phyloP scores from a whole-genome alignment of 768 basidiomycete genomes.

The Suillus hirtellus region DNA sequence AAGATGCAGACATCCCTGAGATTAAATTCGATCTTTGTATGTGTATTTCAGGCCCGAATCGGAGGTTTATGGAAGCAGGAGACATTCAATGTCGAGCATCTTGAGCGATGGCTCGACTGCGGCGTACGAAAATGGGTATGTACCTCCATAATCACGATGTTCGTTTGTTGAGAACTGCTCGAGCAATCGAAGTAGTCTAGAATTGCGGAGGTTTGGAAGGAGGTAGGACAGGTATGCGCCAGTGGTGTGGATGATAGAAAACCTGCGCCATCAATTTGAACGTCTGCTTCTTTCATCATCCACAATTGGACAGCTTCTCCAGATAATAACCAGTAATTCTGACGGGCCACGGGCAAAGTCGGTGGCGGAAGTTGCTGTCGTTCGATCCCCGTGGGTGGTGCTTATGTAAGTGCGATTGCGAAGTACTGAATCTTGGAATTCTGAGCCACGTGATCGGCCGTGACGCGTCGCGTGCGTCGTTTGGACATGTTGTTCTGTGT shows the following conservation, averaged over 20 bases:
- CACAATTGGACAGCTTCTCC: slow-evolving; percentile 8
- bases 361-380: too few species aligned
- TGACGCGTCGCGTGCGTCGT: too few species aligned
- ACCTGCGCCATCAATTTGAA: slow-evolving; percentile 31
- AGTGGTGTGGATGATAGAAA: slow-evolving; percentile 25
- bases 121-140: not conserved
- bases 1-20: slow-evolving; percentile 14
- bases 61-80: slow-evolving; percentile 21
- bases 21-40: slow-evolving; percentile 22
- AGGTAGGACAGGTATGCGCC: slow-evolving; percentile 24
- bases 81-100: not conserved
- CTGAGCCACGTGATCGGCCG: too few species aligned
- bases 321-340: not conserved
- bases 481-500: too few species aligned
- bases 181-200: not conserved
- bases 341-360: not conserved
- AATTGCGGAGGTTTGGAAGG: not conserved
- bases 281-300: slow-evolving; percentile 17
- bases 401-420: too few species aligned
- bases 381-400: not conserved
- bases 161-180: not conserved
- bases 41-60: slow-evolving; percentile 9
- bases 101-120: not conserved
- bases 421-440: too few species aligned
- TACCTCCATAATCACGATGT: not conserved